Conservation (phyloP, 202 grass and related monocot genomes). For the Panicum hallii region DNA sequence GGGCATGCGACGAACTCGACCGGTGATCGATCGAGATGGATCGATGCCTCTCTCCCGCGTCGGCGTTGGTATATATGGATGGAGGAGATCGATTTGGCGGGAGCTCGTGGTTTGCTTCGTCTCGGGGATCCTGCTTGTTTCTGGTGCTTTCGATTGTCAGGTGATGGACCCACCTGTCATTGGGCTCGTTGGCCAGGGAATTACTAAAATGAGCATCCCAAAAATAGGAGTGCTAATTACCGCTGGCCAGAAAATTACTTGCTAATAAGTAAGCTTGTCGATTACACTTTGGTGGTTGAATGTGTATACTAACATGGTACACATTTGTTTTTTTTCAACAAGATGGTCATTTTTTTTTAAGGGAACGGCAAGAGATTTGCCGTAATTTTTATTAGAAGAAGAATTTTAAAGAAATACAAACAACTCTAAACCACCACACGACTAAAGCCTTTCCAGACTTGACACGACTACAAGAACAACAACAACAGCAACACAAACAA, state of each 20-base stretch:
- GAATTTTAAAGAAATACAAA: no score
- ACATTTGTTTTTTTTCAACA: no score
- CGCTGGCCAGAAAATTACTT: slow-evolving; percentile 12
- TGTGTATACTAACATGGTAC: no score
- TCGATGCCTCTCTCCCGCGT: not conserved
- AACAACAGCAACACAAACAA: no score
- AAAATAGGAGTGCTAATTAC: slow-evolving; percentile 46
- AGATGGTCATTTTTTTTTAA: no score
- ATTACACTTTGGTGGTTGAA: not conserved
- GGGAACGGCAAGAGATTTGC: no score
- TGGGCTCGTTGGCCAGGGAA: not conserved
- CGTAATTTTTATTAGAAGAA: no score
- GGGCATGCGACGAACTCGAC: not conserved
- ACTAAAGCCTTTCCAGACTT: no score
- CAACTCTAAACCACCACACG: no score
- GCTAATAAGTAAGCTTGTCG: not conserved
- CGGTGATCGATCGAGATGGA: slow-evolving; percentile 25
- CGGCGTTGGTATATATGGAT: not conserved
- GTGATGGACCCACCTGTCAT: slow-evolving; percentile 30
- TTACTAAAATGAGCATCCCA: slow-evolving; percentile 19
- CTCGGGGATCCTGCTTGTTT: not conserved
- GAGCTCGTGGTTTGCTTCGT: slow-evolving; percentile 1
- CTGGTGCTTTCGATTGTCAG: not conserved
- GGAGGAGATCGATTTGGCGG: not conserved
- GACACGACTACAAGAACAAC: no score